phyloP scores from a whole-genome alignment of 1,284 basidiomycete genomes.

The Schizopora paradoxa region DNA sequence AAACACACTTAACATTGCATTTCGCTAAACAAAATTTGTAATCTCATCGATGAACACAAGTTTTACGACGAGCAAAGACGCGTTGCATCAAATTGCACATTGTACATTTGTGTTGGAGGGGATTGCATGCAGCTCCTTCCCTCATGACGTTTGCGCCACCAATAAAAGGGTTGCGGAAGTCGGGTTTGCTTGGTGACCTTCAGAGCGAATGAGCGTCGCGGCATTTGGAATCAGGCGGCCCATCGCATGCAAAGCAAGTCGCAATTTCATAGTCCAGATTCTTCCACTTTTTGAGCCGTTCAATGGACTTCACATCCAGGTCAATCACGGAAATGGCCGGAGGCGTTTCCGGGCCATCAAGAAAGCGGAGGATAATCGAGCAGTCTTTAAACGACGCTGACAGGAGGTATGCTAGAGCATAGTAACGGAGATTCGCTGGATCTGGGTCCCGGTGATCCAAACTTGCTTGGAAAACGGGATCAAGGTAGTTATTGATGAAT shows the following conservation, averaged over 20 bases:
- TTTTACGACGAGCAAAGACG: too few relatives aligned
- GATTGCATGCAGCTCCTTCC: too few relatives aligned
- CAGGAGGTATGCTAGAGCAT: constrained; percentile 72
- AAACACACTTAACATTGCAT: too few relatives aligned
- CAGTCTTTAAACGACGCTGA: constrained; percentile 97
- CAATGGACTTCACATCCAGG: constrained; percentile 76
- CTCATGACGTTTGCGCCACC: too few relatives aligned
- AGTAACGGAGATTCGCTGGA: constrained; percentile 46
- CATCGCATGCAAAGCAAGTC: constrained; percentile 28
- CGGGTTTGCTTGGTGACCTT: too few relatives aligned
- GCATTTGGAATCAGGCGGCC: too few relatives aligned
- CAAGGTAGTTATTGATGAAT: constrained; percentile 54
- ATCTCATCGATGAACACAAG: too few relatives aligned
- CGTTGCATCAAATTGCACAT: too few relatives aligned
- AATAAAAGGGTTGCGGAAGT: too few relatives aligned
- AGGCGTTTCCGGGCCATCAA: constrained; percentile 22
- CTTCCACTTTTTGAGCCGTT: constrained; percentile 66
- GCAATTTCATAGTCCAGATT: constrained; percentile 71
- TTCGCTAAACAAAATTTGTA: too few relatives aligned
- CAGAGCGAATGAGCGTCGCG: too few relatives aligned
- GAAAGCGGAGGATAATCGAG: constrained; percentile 70
- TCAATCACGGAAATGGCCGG: constrained; percentile 70
- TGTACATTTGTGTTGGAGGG: too few relatives aligned
- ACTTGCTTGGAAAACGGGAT: constrained; percentile 22
- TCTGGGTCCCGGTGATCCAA: constrained; percentile 36